Conservation (phyloP, 2,329 filamentous ascomycete species). For the Pseudofabraea citricarpa region DNA sequence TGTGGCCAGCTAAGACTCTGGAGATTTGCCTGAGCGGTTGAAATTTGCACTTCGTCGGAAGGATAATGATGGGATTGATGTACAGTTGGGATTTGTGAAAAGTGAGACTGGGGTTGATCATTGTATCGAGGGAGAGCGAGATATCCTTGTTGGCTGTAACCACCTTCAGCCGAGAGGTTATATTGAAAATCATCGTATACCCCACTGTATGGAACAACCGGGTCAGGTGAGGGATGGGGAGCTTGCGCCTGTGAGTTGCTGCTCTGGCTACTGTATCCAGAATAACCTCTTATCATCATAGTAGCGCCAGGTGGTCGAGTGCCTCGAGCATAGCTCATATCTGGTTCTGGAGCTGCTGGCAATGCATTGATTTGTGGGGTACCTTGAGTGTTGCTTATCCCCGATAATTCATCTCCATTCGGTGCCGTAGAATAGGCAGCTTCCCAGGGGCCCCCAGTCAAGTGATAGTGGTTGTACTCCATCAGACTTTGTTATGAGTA, state of each 20-base stretch:
- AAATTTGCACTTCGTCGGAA: neutral
- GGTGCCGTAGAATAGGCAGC: too few relatives aligned
- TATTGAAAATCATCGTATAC: too few relatives aligned
- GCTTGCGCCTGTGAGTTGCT: neutral
- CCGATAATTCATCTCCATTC: too few relatives aligned
- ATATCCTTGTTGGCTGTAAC: neutral
- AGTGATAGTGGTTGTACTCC: too few relatives aligned
- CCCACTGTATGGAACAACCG: too few relatives aligned
- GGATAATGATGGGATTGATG: too few relatives aligned
- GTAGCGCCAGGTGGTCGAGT: too few relatives aligned
- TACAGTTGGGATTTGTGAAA: neutral
- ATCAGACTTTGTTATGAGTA: too few relatives aligned
- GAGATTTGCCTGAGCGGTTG: conserved; percentile 8
- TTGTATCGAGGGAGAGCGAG: neutral
- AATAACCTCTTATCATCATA: neutral
- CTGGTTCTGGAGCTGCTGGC: neutral
- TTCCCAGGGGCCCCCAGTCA: too few relatives aligned
- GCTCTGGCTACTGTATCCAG: neutral
- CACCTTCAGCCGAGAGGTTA: neutral
- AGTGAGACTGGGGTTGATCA: neutral
- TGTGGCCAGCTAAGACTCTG: conserved; percentile 12
- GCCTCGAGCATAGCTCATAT: neutral
- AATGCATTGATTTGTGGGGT: too few relatives aligned
- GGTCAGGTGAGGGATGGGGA: too few relatives aligned
- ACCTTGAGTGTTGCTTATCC: too few relatives aligned